Evolutionary conservation across 495 filamentous ascomycete species (phyloP), one percentile per base, ranked within the genome.

Genomic region (Bombardia bombarda): DNA sequence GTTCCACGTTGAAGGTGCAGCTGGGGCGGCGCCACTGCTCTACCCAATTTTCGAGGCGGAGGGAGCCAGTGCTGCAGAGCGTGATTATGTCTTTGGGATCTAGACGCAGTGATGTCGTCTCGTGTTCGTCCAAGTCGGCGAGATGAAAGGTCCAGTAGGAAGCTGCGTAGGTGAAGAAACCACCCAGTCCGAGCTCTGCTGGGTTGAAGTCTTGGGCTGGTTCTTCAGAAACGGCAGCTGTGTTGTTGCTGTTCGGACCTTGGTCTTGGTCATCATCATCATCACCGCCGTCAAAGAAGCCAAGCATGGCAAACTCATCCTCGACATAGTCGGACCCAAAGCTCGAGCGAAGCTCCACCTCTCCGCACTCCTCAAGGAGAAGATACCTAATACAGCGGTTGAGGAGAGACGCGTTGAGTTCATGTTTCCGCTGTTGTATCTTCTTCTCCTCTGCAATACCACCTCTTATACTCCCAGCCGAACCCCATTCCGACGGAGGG

Each of bases 351-450:
- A 28, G 25, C 25, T 28, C 25, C 25, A 6, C 25, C 12, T 12
- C 12, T 7, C 25, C 12, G 25, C 25, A 28, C 12, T 28, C 25
- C 25, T 12, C 12, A 7, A 28, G 12, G 25, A 28, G 19, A 53
- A 73, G 45, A 74, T 66, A 32, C 69, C 70, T 4, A 69, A 77
- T 20, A 75, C 77, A 40, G 68, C 72, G 14, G 72, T 74, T 14
- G 74, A 74, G 31, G 1, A 65, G 67, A 20, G 48, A 49, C 6
- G 25, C 51, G 35, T 63, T 55, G 1, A 54, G 53, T 30, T 69
- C 67, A 6, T 50, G 53, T 43, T 66, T 55, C 12, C 56, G 9
- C 45, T 60, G n/a, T n/a, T n/a, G n/a, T n/a, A n/a, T n/a, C n/a
- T n/a, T n/a, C n/a, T n/a, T n/a, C n/a, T n/a, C n/a, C n/a, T n/a